Base-by-base conservation (phyloP, 805 yeast genomes). In the Ogataea saltuana region DNA sequence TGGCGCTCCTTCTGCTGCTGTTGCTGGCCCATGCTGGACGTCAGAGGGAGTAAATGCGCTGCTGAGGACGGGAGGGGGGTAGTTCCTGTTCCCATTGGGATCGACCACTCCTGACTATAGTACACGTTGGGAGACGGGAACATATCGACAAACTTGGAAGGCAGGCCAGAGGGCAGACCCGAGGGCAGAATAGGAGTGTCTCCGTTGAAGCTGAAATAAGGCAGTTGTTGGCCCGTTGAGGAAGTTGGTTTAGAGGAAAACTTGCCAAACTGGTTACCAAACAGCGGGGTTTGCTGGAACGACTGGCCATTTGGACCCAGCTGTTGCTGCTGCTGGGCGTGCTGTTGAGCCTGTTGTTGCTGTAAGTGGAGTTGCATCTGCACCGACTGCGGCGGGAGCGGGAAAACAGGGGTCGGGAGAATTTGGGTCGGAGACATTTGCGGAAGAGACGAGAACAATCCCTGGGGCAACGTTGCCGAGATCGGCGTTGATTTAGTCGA, bases 91-190 rank as follows among this genome's bases (percentile, higher is more conserved):
- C 75, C 75, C 56, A 68, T 71, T 9, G 75, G 72, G 11, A 71
- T 46, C 13, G 58, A 44, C 82, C 82, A 78, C 33, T 78, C 83
- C 41, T 78, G 72, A 6, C 81, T 76, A 54, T 84, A 86, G 52
- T 81, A 80, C 49, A 78, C 84, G n/a, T 81, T 76, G 0, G 96
- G 96, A 5, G 91, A 84, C 22, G 89, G 90, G 55, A 87, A 80
- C 58, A 83, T 69, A 54, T 86, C 95, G 31, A 85, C 79, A 54
- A 81, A 86, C 39, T 85, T 71, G 2, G 86, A 78, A 2, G 95
- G 90, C 18, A 86, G 65, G 5, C 84, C 83, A 2, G 80, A 70
- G 11, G 84, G 62, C 3, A 86, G 65, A 6, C 84, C 83, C 3
- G 80, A 70, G 11, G 84, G 62, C 3, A 90, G 88, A 0, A 89